Evolutionary conservation across 257 asterid species (phyloP).

Genomic region (Craterostigma plantagineum): DNA sequence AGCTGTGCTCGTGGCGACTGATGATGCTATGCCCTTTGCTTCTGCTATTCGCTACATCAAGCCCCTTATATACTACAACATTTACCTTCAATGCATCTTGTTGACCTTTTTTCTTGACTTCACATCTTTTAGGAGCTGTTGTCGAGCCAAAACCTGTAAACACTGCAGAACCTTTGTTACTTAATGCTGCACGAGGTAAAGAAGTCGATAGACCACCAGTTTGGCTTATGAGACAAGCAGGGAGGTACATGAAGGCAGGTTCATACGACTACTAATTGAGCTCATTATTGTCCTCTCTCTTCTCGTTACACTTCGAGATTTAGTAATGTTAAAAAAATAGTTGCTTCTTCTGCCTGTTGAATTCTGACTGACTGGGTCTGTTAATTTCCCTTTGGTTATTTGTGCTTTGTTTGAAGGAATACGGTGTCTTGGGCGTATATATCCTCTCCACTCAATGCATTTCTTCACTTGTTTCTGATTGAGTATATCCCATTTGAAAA

Average conservation of each 20-base stretch:
- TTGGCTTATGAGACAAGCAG: conserved; percentile 99
- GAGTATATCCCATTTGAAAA: no score
- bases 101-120: no score
- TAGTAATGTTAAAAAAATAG: no score
- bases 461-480: no score
- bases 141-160: conserved; percentile 64
- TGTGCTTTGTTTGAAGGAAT: conserved; percentile 13
- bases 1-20: not conserved
- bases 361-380: no score
- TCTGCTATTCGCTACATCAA: no score
- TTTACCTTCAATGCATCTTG: no score
- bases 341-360: no score
- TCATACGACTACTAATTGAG: conserved; percentile 6
- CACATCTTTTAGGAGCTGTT: conserved; percentile 41
- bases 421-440: no score
- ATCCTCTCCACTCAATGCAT: no score
- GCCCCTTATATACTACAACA: no score
- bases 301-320: not conserved
- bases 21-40: not conserved
- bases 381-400: conserved; percentile 7
- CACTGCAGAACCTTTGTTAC: conserved; percentile 71
- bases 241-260: conserved; percentile 99
- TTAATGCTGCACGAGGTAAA: conserved; percentile 78
- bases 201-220: conserved; percentile 96
- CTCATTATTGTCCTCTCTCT: conserved; percentile 2